Percentiles rank a stretch among this genome's conserved stretches.
Conservation (phyloP, 2,329 filamentous ascomycete species). For the Bipolaris oryzae region DNA sequence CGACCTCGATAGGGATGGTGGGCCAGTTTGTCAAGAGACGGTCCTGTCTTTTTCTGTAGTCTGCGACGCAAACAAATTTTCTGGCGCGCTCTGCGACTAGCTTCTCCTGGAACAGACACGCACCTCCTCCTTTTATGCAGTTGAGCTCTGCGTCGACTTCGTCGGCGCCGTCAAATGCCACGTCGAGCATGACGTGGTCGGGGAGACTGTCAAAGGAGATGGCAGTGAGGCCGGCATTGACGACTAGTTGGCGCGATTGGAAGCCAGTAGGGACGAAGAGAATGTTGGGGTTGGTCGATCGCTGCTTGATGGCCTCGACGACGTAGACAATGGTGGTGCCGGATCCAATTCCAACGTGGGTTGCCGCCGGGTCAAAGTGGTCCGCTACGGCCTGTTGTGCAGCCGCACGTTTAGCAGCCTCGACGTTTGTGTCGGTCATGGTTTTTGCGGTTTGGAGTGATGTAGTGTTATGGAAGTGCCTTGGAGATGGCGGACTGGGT, state of each 20-base stretch:
- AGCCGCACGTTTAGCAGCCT: slow-evolving; percentile 76
- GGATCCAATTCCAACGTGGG: slow-evolving; percentile 78
- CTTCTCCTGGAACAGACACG: slow-evolving; percentile 98
- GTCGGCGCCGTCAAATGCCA: slow-evolving; percentile 95
- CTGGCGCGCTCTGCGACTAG: slow-evolving; percentile 83
- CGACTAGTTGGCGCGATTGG: slow-evolving; percentile 86
- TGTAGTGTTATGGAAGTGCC: slow-evolving; percentile 14
- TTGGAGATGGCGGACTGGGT: not conserved
- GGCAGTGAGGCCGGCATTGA: slow-evolving; percentile 75
- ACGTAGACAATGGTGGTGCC: slow-evolving; percentile 84
- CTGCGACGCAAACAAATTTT: slow-evolving; percentile 87
- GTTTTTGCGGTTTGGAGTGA: slow-evolving; percentile 4
- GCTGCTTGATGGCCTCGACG: slow-evolving; percentile 72
- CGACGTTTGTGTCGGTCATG: slow-evolving; percentile 56
- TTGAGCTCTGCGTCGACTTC: slow-evolving; percentile 95
- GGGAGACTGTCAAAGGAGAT: slow-evolving; percentile 79
- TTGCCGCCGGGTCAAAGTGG: slow-evolving; percentile 68
- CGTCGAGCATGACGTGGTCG: slow-evolving; percentile 70
- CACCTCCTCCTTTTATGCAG: slow-evolving; percentile 96
- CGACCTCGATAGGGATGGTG: slow-evolving; percentile 88
- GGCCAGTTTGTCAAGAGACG: slow-evolving; percentile 80
- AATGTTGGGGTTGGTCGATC: slow-evolving; percentile 59
- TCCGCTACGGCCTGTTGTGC: slow-evolving; percentile 75
- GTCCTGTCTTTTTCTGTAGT: slow-evolving; percentile 86
- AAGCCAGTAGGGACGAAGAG: slow-evolving; percentile 91